A percentile compares a stretch with the other conserved stretches of the same genome.
Evolutionary conservation across 345 rosid genomes (phyloP).

Genomic region (Citrus glauca): DNA sequence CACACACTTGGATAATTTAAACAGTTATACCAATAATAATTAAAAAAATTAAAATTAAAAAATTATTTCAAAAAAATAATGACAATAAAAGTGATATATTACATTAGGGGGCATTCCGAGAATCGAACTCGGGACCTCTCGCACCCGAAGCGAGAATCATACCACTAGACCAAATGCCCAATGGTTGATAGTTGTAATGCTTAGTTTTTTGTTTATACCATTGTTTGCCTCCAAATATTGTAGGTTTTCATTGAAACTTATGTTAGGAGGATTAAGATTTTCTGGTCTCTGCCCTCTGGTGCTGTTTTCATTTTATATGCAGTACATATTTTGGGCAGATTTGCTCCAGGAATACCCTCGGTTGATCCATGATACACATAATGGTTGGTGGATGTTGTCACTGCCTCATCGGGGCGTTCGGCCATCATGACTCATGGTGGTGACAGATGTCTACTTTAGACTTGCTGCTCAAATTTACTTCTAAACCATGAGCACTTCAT

Average conservation of each 20-base stretch:
- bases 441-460: background rate
- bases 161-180: slow-evolving; percentile 57
- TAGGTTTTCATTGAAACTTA: background rate
- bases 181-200: background rate
- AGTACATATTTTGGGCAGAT: background rate
- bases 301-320: too few species aligned
- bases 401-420: too few species aligned
- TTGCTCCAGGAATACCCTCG: background rate
- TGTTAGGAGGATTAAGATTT: background rate
- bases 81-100: too few species aligned
- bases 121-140: slow-evolving; percentile 52
- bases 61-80: too few species aligned
- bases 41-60: too few species aligned
- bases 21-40: too few species aligned
- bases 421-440: too few species aligned
- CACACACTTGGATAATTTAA: background rate
- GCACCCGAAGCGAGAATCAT: slow-evolving; percentile 65
- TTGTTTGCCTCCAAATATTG: background rate
- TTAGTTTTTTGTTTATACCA: background rate
- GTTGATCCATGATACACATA: too few species aligned
- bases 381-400: too few species aligned
- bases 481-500: background rate
- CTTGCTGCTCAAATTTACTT: background rate
- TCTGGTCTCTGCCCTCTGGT: background rate
- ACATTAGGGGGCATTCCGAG: slow-evolving; percentile 40